Evolutionary conservation across 2,329 filamentous ascomycete species (phyloP).

Genomic region (Harringtonia aguacate): DNA sequence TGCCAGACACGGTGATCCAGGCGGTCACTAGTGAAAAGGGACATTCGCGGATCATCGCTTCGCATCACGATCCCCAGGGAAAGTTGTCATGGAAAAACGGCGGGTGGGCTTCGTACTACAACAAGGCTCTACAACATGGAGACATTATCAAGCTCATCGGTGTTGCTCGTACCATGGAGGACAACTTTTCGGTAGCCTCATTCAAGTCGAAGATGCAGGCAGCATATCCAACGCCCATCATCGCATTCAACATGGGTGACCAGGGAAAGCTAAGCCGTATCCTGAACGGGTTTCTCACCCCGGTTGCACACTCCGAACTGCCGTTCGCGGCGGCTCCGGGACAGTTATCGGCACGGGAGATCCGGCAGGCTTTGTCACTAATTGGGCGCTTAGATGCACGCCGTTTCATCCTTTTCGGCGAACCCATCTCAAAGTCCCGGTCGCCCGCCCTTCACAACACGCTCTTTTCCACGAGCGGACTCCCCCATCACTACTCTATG

Average conservation of each 20-base stretch:
- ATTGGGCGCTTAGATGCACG: constrained; percentile 68
- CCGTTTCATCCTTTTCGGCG: constrained; percentile 81
- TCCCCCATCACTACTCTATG: constrained; percentile 73
- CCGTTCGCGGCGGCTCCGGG: constrained; percentile 91
- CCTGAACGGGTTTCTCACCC: constrained; percentile 86
- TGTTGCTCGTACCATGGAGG: constrained; percentile 60
- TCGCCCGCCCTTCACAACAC: constrained; percentile 86
- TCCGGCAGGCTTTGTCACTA: constrained; percentile 65
- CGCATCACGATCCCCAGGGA: constrained; percentile 80
- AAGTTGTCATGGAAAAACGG: constrained; percentile 80
- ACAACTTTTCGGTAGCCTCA: constrained; percentile 74
- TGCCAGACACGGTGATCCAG: constrained; percentile 65
- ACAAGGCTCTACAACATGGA: constrained; percentile 78
- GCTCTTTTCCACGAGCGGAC: constrained; percentile 63
- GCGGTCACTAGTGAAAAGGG: constrained; percentile 56
- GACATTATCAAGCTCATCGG: constrained; percentile 94
- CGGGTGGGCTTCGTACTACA: constrained; percentile 88
- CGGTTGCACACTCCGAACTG: constrained; percentile 81
- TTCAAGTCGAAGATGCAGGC: constrained; percentile 70
- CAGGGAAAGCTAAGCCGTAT: constrained; percentile 82
- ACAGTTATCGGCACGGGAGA: constrained; percentile 83
- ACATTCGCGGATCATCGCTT: constrained; percentile 78
- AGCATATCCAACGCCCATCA: constrained; percentile 71
- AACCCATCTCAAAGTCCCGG: constrained; percentile 69
- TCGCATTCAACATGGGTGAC: constrained; percentile 91